Conservation (phyloP, 164 flowering plant genomes). For the Nymphaea thermarum region DNA sequence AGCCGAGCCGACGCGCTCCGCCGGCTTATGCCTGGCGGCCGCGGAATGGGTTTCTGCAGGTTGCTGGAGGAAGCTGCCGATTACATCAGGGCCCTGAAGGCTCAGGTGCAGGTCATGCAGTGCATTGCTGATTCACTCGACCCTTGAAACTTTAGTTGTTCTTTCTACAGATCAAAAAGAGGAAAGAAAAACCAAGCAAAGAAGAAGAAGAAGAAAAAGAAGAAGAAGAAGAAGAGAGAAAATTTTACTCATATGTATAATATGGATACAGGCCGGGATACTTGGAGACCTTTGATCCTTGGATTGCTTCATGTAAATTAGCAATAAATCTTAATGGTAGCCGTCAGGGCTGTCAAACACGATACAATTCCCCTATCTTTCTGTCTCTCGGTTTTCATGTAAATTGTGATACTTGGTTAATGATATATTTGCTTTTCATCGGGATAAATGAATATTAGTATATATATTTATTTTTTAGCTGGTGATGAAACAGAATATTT, state of each 20-base stretch:
- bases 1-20: constrained; percentile 20
- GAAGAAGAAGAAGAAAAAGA: neutral
- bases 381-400: neutral
- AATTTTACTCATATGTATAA: neutral
- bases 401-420: neutral
- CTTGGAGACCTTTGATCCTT: neutral
- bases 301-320: neutral
- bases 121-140: constrained; percentile 20
- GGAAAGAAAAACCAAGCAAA: neutral
- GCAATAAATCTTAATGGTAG: too few species aligned
- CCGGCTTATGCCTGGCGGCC: constrained; percentile 46
- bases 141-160: constrained; percentile 1
- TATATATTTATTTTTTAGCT: too few species aligned
- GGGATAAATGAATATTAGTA: neutral
- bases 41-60: constrained; percentile 31
- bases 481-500: too few species aligned
- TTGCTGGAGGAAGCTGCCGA: constrained; percentile 51
- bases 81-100: constrained; percentile 37
- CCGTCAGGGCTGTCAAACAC: neutral
- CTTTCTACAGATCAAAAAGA: neutral
- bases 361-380: neutral
- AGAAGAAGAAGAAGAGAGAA: neutral
- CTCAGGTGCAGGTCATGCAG: constrained; percentile 53
- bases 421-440: neutral
- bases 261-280: neutral